Evolutionary conservation across 2,329 filamentous ascomycete genomes (phyloP).

Genomic region (Neocatenulostroma microsporum): DNA sequence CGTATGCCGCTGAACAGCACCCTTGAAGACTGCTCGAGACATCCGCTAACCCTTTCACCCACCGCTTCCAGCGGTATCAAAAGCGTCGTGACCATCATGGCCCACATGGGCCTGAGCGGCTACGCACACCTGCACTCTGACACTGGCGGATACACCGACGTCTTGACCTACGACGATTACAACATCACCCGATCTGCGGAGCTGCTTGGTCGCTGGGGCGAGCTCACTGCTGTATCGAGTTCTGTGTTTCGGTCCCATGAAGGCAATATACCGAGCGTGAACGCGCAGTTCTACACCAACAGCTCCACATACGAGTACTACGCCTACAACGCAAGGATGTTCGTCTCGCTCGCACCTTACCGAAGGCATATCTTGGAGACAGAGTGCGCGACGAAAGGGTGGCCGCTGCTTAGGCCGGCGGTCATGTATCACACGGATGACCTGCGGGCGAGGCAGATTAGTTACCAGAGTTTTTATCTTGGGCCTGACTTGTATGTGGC

Average conservation of each 20-base stretch:
- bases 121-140: conserved; percentile 31
- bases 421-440: conserved; percentile 22
- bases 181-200: conserved; percentile 31
- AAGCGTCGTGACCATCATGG: conserved; percentile 28
- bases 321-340: conserved; percentile 31
- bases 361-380: conserved; percentile 24
- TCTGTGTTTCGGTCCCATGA: conserved; percentile 32
- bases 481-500: conserved; percentile 24
- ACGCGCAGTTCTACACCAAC: conserved; percentile 33
- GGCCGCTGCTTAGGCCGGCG: conserved; percentile 23
- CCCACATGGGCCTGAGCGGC: conserved; percentile 32
- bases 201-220: conserved; percentile 33
- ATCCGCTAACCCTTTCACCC: too few species aligned
- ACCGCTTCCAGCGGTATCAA: too few species aligned
- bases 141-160: conserved; percentile 32
- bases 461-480: conserved; percentile 25
- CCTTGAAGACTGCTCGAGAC: too few species aligned
- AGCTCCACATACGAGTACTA: conserved; percentile 28
- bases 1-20: too few species aligned
- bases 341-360: conserved; percentile 28
- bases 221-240: conserved; percentile 29
- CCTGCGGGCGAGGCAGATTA: conserved; percentile 16
- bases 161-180: conserved; percentile 21
- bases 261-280: conserved; percentile 31
- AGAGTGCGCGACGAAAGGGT: conserved; percentile 21